phyloP scores from a whole-genome alignment of 2,329 filamentous ascomycete species.

The Fusarium sp. region DNA sequence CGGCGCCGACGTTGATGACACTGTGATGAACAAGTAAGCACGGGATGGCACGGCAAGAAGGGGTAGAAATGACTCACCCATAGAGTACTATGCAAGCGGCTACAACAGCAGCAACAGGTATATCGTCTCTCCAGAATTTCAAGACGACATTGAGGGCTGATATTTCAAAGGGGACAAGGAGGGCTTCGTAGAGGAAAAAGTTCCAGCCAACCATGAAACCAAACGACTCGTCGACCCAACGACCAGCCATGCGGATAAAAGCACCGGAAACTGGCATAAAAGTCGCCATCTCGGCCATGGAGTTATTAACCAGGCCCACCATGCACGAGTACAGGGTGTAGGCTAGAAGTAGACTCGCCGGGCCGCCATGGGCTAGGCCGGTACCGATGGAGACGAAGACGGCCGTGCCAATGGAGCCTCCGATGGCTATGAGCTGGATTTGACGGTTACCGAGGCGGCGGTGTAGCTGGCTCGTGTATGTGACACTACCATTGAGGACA shows the following conservation, averaged over 20 bases:
- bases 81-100: slow-evolving; percentile 5
- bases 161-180: slow-evolving; percentile 11
- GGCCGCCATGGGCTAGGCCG: not conserved
- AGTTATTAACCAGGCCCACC: slow-evolving; percentile 14
- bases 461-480: slow-evolving; percentile 4
- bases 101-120: slow-evolving; percentile 11
- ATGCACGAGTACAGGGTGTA: slow-evolving; percentile 8
- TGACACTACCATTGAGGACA: not conserved
- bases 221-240: slow-evolving; percentile 13
- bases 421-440: slow-evolving; percentile 14
- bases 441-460: slow-evolving; percentile 10
- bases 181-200: slow-evolving; percentile 15
- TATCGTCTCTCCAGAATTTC: slow-evolving; percentile 12
- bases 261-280: slow-evolving; percentile 9
- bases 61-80: not conserved
- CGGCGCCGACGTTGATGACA: slow-evolving; percentile 9
- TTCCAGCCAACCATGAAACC: slow-evolving; percentile 18
- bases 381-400: slow-evolving; percentile 13
- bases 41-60: not conserved
- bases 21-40: not conserved
- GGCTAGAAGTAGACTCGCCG: slow-evolving; percentile 1
- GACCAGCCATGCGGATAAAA: slow-evolving; percentile 12
- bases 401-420: slow-evolving; percentile 6
- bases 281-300: slow-evolving; percentile 7
- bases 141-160: slow-evolving; percentile 8